Evolutionary conservation across 2,329 filamentous ascomycete genomes (phyloP).

Genomic region (Ophiocordyceps camponoti-saundersi): DNA sequence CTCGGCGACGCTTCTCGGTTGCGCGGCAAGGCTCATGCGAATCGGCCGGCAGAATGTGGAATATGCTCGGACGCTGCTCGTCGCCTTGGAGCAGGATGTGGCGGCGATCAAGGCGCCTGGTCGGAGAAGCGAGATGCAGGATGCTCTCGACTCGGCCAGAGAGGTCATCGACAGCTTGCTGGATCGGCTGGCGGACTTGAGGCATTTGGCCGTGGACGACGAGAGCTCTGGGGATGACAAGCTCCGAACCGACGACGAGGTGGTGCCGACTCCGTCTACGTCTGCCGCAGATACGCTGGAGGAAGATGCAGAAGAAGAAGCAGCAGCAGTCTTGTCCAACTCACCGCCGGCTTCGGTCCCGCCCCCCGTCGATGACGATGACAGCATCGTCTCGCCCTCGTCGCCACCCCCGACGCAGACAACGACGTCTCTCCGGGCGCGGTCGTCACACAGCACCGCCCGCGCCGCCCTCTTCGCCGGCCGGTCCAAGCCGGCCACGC

Average conservation of each 20-base stretch:
- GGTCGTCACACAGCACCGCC: slow-evolving; percentile 17
- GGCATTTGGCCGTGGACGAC: slow-evolving; percentile 31
- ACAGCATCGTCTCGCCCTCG: background rate
- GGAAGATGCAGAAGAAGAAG: slow-evolving; percentile 3
- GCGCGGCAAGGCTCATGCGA: background rate
- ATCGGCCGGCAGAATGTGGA: slow-evolving; percentile 47
- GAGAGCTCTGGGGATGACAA: slow-evolving; percentile 39
- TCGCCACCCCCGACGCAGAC: slow-evolving; percentile 12
- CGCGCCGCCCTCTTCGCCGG: slow-evolving; percentile 28
- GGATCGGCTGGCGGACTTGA: slow-evolving; percentile 50
- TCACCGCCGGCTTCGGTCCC: slow-evolving; percentile 2
- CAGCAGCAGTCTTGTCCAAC: slow-evolving; percentile 3
- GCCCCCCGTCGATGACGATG: slow-evolving; percentile 2
- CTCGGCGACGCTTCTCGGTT: background rate
- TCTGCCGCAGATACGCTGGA: slow-evolving; percentile 10
- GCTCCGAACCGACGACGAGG: slow-evolving; percentile 25
- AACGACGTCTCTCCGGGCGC: slow-evolving; percentile 16
- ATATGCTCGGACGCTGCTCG: slow-evolving; percentile 50
- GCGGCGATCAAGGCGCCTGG: slow-evolving; percentile 38
- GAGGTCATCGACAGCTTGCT: slow-evolving; percentile 48
- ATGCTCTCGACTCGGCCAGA: slow-evolving; percentile 46
- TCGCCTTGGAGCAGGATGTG: slow-evolving; percentile 54
- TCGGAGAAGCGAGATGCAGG: slow-evolving; percentile 43
- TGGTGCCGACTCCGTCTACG: slow-evolving; percentile 33
- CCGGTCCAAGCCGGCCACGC: slow-evolving; percentile 15